Evolutionary conservation across 2,329 filamentous ascomycete genomes (phyloP), one percentile per base, ranked within the genome.

Genomic region (Setomelanomma holmii): DNA sequence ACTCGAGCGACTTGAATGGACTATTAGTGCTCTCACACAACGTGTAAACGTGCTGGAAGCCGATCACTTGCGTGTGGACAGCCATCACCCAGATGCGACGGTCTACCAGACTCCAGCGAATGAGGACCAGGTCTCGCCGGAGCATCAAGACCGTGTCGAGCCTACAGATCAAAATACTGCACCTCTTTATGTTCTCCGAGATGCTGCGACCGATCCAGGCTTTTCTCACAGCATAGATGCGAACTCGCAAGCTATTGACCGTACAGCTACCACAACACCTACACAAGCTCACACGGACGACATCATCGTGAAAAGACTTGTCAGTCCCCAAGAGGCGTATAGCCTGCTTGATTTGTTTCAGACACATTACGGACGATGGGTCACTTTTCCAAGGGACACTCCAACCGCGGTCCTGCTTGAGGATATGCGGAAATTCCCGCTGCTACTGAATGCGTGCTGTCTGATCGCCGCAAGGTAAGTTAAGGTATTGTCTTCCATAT

Each of bases 301-400:
- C 45, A 61, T 69, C n/a, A 67, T 73, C 30, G 17, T 58, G 12
- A 59, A 58, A 44, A 64, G 66, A 5, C 20, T 73, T 12, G 39
- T 72, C 10, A 55, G 53, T 14, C 46, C 53, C 38, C 35, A 56
- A 27, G 63, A 66, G 16, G 64, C 66, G 10, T 43, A 51, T 6
- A 48, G 49, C 11, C 47, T 73, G 12, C 50, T 73, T 40, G 49
- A 52, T 17, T 36, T 72, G 60, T 79, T 79, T 48, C 66, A 73
- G 21, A 67, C 74, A 41, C 67, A 78, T 50, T 79, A 78, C 51
- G 76, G 76, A n/a, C 67, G 74, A 16, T 79, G 76, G 76, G 72
- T 78, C 6, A 63, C 66, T 5, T 77, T 77, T 43, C 68, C 69
- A 21, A 58, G 66, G 1, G 56, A 60, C 16, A 61, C 54, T 6